phyloP scores from a whole-genome alignment of 306 rosid species.

The Delonix regia region DNA sequence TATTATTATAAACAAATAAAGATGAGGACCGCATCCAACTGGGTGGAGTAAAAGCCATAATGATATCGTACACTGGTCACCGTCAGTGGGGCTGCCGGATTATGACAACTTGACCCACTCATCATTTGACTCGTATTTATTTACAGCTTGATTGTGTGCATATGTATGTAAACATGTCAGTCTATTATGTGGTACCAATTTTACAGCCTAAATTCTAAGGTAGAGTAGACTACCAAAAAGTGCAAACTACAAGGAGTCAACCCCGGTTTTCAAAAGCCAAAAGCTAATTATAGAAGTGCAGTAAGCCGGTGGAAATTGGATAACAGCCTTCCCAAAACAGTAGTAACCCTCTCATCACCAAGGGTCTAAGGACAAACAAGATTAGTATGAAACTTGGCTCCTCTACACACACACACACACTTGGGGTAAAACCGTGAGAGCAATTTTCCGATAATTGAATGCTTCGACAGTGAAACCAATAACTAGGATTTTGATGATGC shows the following conservation, averaged over 20 bases:
- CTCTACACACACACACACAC: background rate
- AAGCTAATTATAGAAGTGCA: too few species aligned
- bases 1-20: too few species aligned
- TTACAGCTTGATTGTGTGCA: background rate
- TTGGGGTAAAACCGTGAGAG: background rate
- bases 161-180: background rate
- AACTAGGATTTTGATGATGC: background rate
- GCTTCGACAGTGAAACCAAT: background rate
- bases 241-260: background rate
- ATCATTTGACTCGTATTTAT: background rate
- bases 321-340: background rate
- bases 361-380: background rate
- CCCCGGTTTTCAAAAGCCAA: background rate
- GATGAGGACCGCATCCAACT: conserved; percentile 34
- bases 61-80: conserved; percentile 18
- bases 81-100: conserved; percentile 18
- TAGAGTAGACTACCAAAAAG: too few species aligned
- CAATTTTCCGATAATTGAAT: background rate
- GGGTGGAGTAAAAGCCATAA: background rate
- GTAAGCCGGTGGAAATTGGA: too few species aligned
- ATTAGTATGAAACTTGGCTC: background rate
- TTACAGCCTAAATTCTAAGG: background rate
- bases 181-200: background rate
- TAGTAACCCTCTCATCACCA: background rate
- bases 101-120: conserved; percentile 38